These are phyloP conservation scores for Lantana camara DNA, from an alignment of 257 asterid species.

Conservation along the genomic window DNA sequence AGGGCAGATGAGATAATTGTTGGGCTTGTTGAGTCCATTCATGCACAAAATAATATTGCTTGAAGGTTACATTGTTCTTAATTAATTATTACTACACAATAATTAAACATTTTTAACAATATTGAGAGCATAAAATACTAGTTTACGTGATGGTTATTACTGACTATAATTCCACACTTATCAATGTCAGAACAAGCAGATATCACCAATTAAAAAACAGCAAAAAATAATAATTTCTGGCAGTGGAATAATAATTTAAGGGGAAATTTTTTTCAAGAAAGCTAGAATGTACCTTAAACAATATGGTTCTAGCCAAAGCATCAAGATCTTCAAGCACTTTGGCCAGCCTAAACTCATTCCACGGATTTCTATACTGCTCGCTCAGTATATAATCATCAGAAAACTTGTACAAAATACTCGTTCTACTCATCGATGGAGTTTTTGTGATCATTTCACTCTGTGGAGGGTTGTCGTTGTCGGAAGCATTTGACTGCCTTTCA, in stretches of 20 bases:
- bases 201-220: neutral
- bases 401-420: conserved; percentile 63
- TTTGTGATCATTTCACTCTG: conserved; percentile 52
- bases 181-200: conserved; percentile 10
- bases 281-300: conserved; percentile 58
- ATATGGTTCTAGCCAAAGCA: conserved; percentile 95
- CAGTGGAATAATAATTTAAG: neutral
- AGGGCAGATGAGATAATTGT: neutral
- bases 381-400: conserved; percentile 75
- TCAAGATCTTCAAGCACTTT: conserved; percentile 97
- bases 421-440: conserved; percentile 70
- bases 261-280: conserved; percentile 1
- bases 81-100: too few species aligned
- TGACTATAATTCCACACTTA: neutral
- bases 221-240: neutral
- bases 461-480: conserved; percentile 33
- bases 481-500: conserved; percentile 42
- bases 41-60: neutral
- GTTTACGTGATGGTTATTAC: too few species aligned
- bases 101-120: too few species aligned
- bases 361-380: conserved; percentile 91
- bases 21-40: neutral
- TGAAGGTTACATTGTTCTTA: neutral
- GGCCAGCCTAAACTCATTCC: conserved; percentile 89
- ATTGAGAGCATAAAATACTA: too few species aligned